Evolutionary conservation across 2,329 filamentous ascomycete genomes (phyloP).

Genomic region (Alternaria sp.): DNA sequence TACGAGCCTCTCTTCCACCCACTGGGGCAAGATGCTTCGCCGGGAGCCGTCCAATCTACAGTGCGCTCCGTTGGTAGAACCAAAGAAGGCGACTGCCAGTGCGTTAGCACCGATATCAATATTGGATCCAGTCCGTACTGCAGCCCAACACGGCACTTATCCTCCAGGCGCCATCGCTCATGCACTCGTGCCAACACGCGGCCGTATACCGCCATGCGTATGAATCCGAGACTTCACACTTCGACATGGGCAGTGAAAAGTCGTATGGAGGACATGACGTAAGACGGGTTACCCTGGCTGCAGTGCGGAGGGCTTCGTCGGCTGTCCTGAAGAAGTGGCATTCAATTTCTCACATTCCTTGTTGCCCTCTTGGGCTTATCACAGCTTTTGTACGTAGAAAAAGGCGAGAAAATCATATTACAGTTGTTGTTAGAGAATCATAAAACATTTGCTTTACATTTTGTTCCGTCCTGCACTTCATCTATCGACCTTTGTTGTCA

Average conservation of each 20-base stretch:
- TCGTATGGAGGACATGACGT: neutral
- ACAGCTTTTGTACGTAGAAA: slow-evolving; percentile 1
- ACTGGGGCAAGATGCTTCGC: slow-evolving; percentile 11
- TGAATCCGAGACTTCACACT: neutral
- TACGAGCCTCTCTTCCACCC: slow-evolving; percentile 15
- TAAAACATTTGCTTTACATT: neutral
- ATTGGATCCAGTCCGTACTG: slow-evolving; percentile 10
- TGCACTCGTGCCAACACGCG: neutral
- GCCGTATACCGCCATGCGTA: neutral
- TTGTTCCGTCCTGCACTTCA: neutral
- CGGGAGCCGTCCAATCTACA: neutral
- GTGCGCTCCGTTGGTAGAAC: slow-evolving; percentile 7
- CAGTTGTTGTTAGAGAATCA: slow-evolving; percentile 3
- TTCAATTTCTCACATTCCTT: slow-evolving; percentile 11
- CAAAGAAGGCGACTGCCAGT: slow-evolving; percentile 14
- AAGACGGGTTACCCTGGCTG: neutral
- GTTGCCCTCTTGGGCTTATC: neutral
- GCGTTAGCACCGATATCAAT: slow-evolving; percentile 20
- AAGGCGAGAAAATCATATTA: slow-evolving; percentile 16
- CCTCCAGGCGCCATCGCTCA: neutral
- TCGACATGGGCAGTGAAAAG: neutral
- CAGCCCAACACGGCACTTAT: slow-evolving; percentile 1
- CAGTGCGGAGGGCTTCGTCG: neutral
- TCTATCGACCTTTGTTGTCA: neutral
- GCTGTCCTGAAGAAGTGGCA: slow-evolving; percentile 1